Conservation (phyloP, 371 early-diverging fungal genomes). For the Rhizopus delemar region DNA sequence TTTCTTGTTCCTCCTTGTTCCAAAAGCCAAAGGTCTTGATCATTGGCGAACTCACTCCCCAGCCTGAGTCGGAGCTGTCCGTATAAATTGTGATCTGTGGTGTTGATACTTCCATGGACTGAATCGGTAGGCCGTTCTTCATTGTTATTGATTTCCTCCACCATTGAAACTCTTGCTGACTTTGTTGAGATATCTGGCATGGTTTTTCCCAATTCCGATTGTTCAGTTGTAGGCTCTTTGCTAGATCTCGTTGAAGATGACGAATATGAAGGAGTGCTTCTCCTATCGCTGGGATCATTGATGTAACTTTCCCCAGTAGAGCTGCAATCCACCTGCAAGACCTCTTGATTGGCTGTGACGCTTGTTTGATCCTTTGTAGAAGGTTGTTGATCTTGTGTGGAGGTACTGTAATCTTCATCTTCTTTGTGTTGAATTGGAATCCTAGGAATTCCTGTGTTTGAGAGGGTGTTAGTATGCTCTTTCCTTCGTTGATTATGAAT, state of each 20-base stretch:
- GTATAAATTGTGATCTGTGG: constrained; percentile 5
- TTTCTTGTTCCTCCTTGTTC: constrained; percentile 11
- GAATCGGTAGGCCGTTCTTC: constrained; percentile 11
- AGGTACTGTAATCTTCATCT: constrained; percentile 4
- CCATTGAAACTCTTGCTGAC: not conserved
- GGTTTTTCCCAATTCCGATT: not conserved
- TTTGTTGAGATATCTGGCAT: no score
- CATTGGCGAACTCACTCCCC: constrained; percentile 6
- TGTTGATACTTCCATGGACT: not conserved
- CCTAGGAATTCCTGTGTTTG: constrained; percentile 10
- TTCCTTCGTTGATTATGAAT: constrained; percentile 10
- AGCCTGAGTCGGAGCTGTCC: constrained; percentile 18
- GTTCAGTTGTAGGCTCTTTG: not conserved
- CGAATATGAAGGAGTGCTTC: not conserved
- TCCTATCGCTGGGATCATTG: constrained; percentile 8
- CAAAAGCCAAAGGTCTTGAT: constrained; percentile 19
- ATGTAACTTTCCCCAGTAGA: constrained; percentile 10
- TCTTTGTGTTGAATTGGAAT: constrained; percentile 10
- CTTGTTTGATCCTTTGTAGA: not conserved
- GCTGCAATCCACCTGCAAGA: constrained; percentile 7
- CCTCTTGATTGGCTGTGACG: no score
- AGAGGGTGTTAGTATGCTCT: not conserved
- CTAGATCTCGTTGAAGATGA: not conserved
- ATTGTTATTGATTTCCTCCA: not conserved
- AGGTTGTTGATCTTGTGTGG: not conserved